These are phyloP conservation scores for Triticum monococcum DNA, from an alignment of 176 grass and related monocot genomes.

Conservation along the genomic window DNA sequence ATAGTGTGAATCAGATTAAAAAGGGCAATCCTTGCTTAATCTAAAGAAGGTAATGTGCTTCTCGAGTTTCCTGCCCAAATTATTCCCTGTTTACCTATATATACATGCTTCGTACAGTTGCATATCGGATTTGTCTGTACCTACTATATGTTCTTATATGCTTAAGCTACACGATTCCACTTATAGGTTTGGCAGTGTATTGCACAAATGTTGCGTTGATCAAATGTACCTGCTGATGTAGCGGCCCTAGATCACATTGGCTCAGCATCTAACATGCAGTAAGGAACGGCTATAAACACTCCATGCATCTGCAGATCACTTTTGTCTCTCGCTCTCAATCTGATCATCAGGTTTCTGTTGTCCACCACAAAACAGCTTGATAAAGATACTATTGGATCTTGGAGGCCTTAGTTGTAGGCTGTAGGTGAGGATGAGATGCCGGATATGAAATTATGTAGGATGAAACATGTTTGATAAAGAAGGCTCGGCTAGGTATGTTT, in stretches of 20 bases:
- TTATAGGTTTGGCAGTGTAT: not conserved
- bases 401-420: constrained; percentile 78
- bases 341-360: not conserved
- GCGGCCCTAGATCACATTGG: not conserved
- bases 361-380: constrained; percentile 45
- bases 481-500: constrained; percentile 60
- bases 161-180: not conserved
- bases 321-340: not conserved
- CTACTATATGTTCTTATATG: not conserved
- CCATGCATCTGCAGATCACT: not conserved
- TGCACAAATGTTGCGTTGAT: not conserved
- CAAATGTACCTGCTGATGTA: not conserved
- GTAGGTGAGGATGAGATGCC: constrained; percentile 82
- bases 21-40: not conserved
- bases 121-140: not conserved
- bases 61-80: not conserved
- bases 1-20: constrained; percentile 5
- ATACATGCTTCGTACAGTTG: not conserved
- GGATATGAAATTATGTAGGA: constrained; percentile 60
- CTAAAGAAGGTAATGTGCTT: not conserved
- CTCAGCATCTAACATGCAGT: not conserved
- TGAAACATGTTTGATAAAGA: constrained; percentile 76
- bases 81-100: not conserved
- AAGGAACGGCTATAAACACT: not conserved
- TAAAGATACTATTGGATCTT: constrained; percentile 83